Conservation (phyloP, 768 basidiomycete species). For the Phanerochaete carnosa region DNA sequence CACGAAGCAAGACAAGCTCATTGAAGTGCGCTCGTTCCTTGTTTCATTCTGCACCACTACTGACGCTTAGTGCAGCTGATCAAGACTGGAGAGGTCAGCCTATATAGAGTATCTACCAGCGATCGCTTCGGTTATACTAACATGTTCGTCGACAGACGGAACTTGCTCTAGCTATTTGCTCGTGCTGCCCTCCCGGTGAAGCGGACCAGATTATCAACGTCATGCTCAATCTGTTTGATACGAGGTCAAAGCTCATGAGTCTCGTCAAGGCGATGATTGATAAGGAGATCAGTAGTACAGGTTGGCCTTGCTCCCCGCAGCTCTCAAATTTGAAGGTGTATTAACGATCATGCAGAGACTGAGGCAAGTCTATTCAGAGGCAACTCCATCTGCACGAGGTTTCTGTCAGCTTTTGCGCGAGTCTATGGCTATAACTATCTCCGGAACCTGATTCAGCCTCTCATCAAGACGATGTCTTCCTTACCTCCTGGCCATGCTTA, state of each 20-base stretch:
- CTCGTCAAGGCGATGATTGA: slow-evolving; percentile 85
- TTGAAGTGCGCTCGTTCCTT: slow-evolving; percentile 25
- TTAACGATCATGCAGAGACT: slow-evolving; percentile 45
- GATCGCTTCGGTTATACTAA: not conserved
- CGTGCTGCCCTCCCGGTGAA: slow-evolving; percentile 75
- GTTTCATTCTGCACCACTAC: not conserved
- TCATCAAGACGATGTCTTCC: slow-evolving; percentile 70
- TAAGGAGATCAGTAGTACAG: slow-evolving; percentile 74
- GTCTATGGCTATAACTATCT: slow-evolving; percentile 93
- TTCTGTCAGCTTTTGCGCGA: slow-evolving; percentile 81
- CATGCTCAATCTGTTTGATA: slow-evolving; percentile 83
- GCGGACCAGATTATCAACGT: slow-evolving; percentile 84
- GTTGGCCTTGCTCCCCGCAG: slow-evolving; percentile 36
- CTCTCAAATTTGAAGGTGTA: not conserved
- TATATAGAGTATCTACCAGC: not conserved
- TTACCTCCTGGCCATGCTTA: slow-evolving; percentile 74
- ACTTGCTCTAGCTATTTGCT: slow-evolving; percentile 82
- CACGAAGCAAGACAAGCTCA: slow-evolving; percentile 27
- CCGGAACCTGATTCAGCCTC: slow-evolving; percentile 71
- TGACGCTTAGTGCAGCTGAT: slow-evolving; percentile 48
- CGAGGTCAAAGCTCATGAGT: slow-evolving; percentile 62
- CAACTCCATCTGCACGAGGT: slow-evolving; percentile 84
- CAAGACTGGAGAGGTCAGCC: slow-evolving; percentile 66
- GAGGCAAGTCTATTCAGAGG: slow-evolving; percentile 83
- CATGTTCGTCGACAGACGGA: slow-evolving; percentile 47